A percentile compares a stretch with the other conserved stretches of the same genome.
phyloP scores from a whole-genome alignment of 2,329 filamentous ascomycete genomes.

The Aureobasidium namibiae region DNA sequence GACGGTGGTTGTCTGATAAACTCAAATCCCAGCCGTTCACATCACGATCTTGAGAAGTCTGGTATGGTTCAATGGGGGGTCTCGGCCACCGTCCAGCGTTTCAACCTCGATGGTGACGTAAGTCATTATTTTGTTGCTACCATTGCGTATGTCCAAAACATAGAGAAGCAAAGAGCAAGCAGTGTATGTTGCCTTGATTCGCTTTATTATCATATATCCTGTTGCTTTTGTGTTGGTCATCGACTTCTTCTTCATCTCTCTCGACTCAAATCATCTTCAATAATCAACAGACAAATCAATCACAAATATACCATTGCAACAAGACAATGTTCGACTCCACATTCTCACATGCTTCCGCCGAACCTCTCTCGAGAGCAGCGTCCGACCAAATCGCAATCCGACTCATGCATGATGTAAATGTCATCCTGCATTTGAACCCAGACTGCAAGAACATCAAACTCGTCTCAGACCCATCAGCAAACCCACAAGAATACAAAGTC shows the following conservation, averaged over 20 bases:
- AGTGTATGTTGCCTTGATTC: neutral
- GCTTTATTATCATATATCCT: neutral
- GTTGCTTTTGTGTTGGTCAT: neutral
- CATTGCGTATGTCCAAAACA: neutral
- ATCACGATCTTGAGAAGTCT: neutral
- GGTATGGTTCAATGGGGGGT: conserved; percentile 1
- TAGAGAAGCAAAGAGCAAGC: neutral
- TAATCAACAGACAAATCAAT: neutral
- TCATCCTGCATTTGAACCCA: conserved; percentile 24
- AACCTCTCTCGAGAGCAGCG: conserved; percentile 21
- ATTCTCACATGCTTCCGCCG: conserved; percentile 25
- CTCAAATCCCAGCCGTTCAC: neutral
- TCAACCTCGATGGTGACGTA: conserved; percentile 4
- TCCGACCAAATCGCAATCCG: conserved; percentile 19
- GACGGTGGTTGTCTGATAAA: neutral
- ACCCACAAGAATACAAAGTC: conserved; percentile 21
- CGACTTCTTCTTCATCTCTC: neutral
- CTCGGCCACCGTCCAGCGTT: neutral
- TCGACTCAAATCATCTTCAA: neutral
- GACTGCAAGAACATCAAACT: conserved; percentile 21
- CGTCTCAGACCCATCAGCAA: conserved; percentile 12
- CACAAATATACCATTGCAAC: neutral
- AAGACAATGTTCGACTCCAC: conserved; percentile 25
- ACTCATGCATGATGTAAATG: conserved; percentile 27
- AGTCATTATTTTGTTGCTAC: conserved; percentile 4